Conservation (phyloP, 305 asterid species). For the Rubia tinctorum region DNA sequence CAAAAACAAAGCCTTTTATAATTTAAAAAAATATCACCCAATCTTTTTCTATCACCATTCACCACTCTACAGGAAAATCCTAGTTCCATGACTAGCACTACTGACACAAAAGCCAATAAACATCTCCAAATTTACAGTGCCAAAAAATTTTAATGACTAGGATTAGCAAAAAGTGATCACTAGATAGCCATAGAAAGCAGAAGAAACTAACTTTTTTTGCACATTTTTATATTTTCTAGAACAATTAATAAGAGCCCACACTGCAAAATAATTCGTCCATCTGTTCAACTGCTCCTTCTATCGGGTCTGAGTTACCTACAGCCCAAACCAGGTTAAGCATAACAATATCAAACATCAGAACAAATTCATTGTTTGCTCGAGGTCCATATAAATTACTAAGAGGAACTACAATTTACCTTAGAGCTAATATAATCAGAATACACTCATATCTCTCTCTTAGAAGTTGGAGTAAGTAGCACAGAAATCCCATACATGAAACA, state of each 20-base stretch:
- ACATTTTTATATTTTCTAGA: neutral
- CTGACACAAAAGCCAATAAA: neutral
- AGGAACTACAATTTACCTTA: neutral
- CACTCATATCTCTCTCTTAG: neutral
- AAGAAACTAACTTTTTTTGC: neutral
- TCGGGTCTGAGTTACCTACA: neutral
- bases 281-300: neutral
- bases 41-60: neutral
- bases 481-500: neutral
- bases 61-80: neutral
- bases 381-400: neutral
- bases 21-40: neutral
- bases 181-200: neutral
- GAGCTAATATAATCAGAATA: neutral
- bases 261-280: neutral
- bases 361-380: neutral
- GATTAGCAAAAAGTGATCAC: neutral
- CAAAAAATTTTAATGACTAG: neutral
- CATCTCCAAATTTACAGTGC: neutral
- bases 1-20: neutral
- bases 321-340: neutral
- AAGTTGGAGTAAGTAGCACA: neutral
- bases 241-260: neutral
- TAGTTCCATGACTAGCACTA: neutral
- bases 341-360: neutral